Base-by-base conservation (phyloP, 345 rosid species). In the Populus davidiana region DNA sequence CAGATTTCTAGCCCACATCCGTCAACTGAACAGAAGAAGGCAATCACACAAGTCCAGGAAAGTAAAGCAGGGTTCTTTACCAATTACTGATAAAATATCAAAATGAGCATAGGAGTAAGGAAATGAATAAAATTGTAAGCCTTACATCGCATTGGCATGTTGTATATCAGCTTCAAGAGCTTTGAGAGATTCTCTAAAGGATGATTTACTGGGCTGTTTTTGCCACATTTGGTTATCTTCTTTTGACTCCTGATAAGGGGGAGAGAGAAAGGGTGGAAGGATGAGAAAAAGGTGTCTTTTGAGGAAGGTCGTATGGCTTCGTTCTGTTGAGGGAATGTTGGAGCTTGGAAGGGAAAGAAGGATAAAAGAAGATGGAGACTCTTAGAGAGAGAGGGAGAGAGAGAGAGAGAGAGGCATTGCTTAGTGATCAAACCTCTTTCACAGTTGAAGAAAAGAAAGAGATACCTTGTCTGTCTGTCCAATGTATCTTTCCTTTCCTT, bases 121-220 rank as follows among this genome's bases (percentile, higher is more conserved):
- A 23, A 69, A 44, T 1, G 59, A 13, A 54, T 20, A 52, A 43
- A 72, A 65, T 1, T 20, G 23, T 7, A 36, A 2, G 73, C 79
- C 89, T 86, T 81, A 90, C 93, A 88, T 75, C 80, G 67, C 81
- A 79, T 90, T 90, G 78, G 93, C 93, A 84, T 86, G 91, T 27
- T 88, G 89, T 54, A 90, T 79, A 79, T 90, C 93, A 64, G 87
- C 91, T 83, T 90, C 89, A 79, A 86, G 91, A 65, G 85, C 89
- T 79, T 88, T 87, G 59, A 88, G 81, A 66, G 93, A 90, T 81
- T 90, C 91, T 67, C 86, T 86, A 78, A 84, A 69, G 52, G 87
- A 81, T 39, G 91, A 83, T 63, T 75, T 85, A 75, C 56, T 74
- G 63, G 79, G 86, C 71, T 79, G 88, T 82, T 82, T 83, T 69